These are phyloP conservation scores for Bretschneidera sinensis DNA, from an alignment of 345 rosid genomes.

Conservation along the genomic window DNA sequence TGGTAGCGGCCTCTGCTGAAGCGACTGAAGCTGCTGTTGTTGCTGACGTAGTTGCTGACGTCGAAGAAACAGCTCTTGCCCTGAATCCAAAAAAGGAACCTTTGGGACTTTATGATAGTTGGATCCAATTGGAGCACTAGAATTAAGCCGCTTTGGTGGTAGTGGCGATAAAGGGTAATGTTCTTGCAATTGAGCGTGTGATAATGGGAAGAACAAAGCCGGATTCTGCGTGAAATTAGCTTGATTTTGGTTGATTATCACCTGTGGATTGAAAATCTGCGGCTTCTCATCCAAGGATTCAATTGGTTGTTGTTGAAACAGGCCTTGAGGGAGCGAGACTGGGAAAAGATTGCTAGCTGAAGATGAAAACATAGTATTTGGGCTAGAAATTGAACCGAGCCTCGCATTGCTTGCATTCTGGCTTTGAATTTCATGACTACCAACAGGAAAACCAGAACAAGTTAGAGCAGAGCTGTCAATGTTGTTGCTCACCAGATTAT, in stretches of 20 bases:
- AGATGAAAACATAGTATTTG: slow-evolving; percentile 13
- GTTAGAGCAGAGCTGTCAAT: slow-evolving; percentile 27
- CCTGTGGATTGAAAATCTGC: slow-evolving; percentile 41
- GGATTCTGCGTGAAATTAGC: slow-evolving; percentile 43
- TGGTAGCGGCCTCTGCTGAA: slow-evolving; percentile 30
- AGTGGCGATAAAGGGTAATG: slow-evolving; percentile 45
- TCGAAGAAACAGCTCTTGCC: slow-evolving; percentile 36
- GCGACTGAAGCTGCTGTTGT: slow-evolving; percentile 43
- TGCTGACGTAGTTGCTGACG: too few species aligned
- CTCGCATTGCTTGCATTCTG: slow-evolving; percentile 13
- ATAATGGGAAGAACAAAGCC: slow-evolving; percentile 38
- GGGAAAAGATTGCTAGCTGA: slow-evolving; percentile 20
- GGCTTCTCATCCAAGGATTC: slow-evolving; percentile 45
- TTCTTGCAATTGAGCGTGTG: slow-evolving; percentile 36
- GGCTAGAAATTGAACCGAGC: slow-evolving; percentile 24
- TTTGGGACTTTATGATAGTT: slow-evolving; percentile 26
- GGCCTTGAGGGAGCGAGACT: slow-evolving; percentile 5
- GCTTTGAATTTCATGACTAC: background rate
- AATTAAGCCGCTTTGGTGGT: slow-evolving; percentile 39
- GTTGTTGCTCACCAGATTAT: slow-evolving; percentile 20
- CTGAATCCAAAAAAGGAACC: slow-evolving; percentile 37
- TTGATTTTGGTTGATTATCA: slow-evolving; percentile 47
- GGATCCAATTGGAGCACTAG: slow-evolving; percentile 32
- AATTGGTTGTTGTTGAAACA: slow-evolving; percentile 28
- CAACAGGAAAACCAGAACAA: slow-evolving; percentile 30